Conservation (phyloP, 352 stramenopile genomes). For the Pythium pyrilobum region DNA sequence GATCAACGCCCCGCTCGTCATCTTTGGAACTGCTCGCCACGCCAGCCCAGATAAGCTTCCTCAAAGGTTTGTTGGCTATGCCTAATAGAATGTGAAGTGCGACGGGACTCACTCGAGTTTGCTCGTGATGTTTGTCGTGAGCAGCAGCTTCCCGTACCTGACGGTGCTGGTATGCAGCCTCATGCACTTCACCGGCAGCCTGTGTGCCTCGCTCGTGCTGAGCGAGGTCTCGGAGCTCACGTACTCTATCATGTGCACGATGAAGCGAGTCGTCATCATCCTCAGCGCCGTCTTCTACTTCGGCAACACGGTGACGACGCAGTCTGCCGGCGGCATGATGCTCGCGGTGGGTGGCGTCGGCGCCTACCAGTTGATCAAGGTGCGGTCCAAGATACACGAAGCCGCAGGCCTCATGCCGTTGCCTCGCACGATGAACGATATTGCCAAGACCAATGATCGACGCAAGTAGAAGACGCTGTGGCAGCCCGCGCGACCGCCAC, state of each 20-base stretch:
- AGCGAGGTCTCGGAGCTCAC: conserved; percentile 84
- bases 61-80: conserved; percentile 27
- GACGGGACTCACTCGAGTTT: background rate
- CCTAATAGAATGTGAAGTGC: no score
- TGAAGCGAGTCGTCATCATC: conserved; percentile 87
- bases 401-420: conserved; percentile 28
- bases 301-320: conserved; percentile 63
- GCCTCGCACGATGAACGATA: conserved; percentile 41
- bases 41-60: conserved; percentile 44
- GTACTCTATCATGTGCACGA: conserved; percentile 89
- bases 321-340: conserved; percentile 69
- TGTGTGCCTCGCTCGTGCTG: conserved; percentile 76
- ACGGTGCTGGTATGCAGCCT: conserved; percentile 73
- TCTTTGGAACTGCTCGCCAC: conserved; percentile 46
- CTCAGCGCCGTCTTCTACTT: conserved; percentile 84
- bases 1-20: conserved; percentile 74
- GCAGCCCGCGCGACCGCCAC: no score
- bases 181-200: conserved; percentile 81
- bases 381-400: conserved; percentile 41
- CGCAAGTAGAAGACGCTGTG: conserved; percentile 11
- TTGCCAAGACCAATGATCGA: conserved; percentile 15
- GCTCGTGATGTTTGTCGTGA: conserved; percentile 10
- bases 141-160: conserved; percentile 62
- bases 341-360: conserved; percentile 70
- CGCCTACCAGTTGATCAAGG: conserved; percentile 76